Evolutionary conservation across 2,329 filamentous ascomycete species (phyloP).

Genomic region (Colletotrichum tanaceti): DNA sequence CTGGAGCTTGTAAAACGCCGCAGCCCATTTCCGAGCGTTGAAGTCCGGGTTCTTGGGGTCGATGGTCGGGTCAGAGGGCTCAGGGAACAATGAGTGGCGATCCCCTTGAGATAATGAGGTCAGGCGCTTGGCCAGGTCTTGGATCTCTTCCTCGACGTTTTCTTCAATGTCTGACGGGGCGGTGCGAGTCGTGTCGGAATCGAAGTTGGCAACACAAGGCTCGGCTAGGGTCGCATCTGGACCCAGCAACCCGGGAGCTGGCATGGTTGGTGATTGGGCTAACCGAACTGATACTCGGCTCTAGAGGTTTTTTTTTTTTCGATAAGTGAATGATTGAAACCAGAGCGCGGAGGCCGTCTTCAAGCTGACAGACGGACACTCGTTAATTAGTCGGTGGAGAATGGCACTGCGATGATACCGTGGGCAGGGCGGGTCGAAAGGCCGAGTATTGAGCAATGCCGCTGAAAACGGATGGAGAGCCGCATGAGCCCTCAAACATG

Average conservation of each 20-base stretch:
- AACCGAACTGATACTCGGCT: too few species aligned
- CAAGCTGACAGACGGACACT: neutral
- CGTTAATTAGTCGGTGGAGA: neutral
- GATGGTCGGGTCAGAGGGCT: conserved; percentile 45
- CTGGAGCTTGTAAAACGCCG: conserved; percentile 49
- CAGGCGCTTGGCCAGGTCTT: conserved; percentile 46
- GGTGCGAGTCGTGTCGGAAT: neutral
- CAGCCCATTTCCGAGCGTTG: conserved; percentile 57
- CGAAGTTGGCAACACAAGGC: too few species aligned
- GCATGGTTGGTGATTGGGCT: neutral
- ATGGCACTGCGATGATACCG: neutral
- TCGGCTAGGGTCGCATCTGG: neutral
- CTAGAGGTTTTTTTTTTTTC: neutral
- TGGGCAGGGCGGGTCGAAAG: neutral
- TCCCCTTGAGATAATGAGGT: conserved; percentile 44
- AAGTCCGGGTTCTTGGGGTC: conserved; percentile 55
- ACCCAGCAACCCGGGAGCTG: conserved; percentile 11
- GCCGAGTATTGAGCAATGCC: neutral
- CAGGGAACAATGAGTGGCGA: conserved; percentile 43
- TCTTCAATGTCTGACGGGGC: conserved; percentile 2
- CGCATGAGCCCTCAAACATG: neutral
- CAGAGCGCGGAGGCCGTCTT: neutral
- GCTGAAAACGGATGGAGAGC: neutral
- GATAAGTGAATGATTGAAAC: neutral
- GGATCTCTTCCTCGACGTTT: conserved; percentile 39